Base-by-base conservation (phyloP, 345 rosid species). In the Rhodomyrtus tomentosa region DNA sequence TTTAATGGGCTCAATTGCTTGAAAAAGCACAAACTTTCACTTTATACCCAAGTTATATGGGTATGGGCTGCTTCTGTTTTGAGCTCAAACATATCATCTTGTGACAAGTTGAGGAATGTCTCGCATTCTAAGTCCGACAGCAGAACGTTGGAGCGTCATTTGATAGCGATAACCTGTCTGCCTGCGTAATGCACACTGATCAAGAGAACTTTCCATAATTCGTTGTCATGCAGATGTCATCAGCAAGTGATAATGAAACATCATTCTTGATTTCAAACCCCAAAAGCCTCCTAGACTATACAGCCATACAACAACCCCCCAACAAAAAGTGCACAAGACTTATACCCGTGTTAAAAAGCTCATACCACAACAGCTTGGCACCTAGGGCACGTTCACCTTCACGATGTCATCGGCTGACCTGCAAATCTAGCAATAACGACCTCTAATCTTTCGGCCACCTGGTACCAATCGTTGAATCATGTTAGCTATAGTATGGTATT, bases 301-400 rank as follows among this genome's bases (percentile, higher is more conserved):
- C 38, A 59, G 38, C 18, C 73, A 40, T 16, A 62, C 40, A 62
- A 62, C 40, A 42, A 42, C 40, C 74, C 74, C 22, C n/a, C 7
- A 27, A 1, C 38, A 29, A 15, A 62, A 21, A 16, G 7, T 62
- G 74, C 74, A 32, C 74, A 85, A 95, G 87, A 74, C 85, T 84
- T 32, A 95, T 95, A 10, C 96, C 96, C 98, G 95, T 95, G 82
- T 95, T 93, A 89, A 94, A 96, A 20, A 93, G 95, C 92, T 95
- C 98, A 85, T 96, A 95, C 82, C 90, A 88, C 83, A 96, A 85
- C 48, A 94, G 83, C 86, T 94, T 96, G 18, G 98, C 99, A 18
- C 98, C 99, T 94, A 92, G 1, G 99, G 99, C 36, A 94, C 97
- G 59, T 84, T 87, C 1, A 91, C 94, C 90, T 84, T 91, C 3